A percentile compares a stretch with the other conserved stretches of the same genome.
phyloP scores from a whole-genome alignment of 306 rosid genomes.

The Oxytropis ochrocephala region DNA sequence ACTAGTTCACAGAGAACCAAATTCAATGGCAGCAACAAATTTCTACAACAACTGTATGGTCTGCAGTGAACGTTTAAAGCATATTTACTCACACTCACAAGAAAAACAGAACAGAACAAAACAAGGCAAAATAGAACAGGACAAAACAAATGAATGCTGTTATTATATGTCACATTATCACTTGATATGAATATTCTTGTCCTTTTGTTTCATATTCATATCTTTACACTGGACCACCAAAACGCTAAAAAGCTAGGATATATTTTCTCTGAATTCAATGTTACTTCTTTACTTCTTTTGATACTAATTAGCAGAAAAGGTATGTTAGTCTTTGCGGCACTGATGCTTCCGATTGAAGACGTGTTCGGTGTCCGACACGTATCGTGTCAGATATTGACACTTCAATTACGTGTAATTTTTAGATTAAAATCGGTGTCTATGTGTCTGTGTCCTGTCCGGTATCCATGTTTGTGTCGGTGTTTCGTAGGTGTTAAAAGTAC shows the following conservation, averaged over 20 bases:
- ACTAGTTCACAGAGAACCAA: not conserved
- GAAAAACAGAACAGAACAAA: conserved; percentile 6
- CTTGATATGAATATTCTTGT: conserved; percentile 14
- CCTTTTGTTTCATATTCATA: conserved; percentile 19
- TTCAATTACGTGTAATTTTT: too few species aligned
- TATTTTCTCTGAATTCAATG: not conserved
- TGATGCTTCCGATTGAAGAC: too few species aligned
- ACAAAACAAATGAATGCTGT: not conserved
- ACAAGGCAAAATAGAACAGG: not conserved
- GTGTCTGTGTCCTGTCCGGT: too few species aligned
- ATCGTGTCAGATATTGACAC: too few species aligned
- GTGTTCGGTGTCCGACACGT: too few species aligned
- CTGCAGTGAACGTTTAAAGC: conserved; percentile 29
- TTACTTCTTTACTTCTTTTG: not conserved
- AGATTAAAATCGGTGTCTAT: too few species aligned
- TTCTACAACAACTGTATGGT: too few species aligned
- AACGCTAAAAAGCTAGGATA: not conserved
- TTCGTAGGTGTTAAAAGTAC: too few species aligned
- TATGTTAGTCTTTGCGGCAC: too few species aligned
- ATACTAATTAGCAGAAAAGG: not conserved
- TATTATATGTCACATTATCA: conserved; percentile 23
- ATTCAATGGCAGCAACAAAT: not conserved
- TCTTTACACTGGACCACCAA: conserved; percentile 25
- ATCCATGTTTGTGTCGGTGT: too few species aligned
- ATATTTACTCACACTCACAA: not conserved